Evolutionary conservation across 495 filamentous ascomycete genomes (phyloP).

Genomic region (Penicillium fimorum): DNA sequence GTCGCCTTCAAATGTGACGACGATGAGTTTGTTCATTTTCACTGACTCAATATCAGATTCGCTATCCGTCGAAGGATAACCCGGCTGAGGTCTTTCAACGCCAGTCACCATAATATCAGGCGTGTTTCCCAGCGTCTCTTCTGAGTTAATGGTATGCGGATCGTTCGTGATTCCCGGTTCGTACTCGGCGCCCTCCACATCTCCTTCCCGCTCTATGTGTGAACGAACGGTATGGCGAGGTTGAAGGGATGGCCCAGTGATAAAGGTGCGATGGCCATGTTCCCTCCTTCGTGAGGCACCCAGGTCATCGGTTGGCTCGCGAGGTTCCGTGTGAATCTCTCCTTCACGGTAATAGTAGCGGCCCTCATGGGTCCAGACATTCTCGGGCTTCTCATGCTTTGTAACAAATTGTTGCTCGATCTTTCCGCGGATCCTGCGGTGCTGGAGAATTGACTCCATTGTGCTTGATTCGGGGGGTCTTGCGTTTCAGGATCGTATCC

Average conservation of each 20-base stretch:
- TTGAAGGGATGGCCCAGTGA: slow-evolving; percentile 13
- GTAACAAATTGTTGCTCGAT: slow-evolving; percentile 32
- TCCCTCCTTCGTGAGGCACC: slow-evolving; percentile 10
- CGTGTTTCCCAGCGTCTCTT: slow-evolving; percentile 16
- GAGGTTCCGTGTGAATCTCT: slow-evolving; percentile 10
- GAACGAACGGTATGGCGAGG: slow-evolving; percentile 12
- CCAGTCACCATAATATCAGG: slow-evolving; percentile 24
- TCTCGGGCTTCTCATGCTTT: slow-evolving; percentile 11
- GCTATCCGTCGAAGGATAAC: not conserved
- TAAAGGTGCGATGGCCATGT: slow-evolving; percentile 17
- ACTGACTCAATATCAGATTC: not conserved
- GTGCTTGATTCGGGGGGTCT: not conserved
- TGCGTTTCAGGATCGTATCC: not conserved
- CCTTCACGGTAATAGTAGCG: slow-evolving; percentile 17
- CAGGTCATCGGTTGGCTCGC: slow-evolving; percentile 8
- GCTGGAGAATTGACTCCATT: slow-evolving; percentile 39
- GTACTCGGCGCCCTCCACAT: slow-evolving; percentile 15
- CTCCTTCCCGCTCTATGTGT: slow-evolving; percentile 19
- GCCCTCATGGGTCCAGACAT: slow-evolving; percentile 19
- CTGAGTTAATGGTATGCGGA: slow-evolving; percentile 24
- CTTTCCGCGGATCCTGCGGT: slow-evolving; percentile 35
- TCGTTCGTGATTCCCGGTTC: slow-evolving; percentile 11
- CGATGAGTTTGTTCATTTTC: slow-evolving; percentile 44
- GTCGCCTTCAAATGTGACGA: slow-evolving; percentile 55
- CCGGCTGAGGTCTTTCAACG: slow-evolving; percentile 9